Base-by-base conservation (phyloP, 108 stramenopile genomes). In the Stephanodiscus minutulus region DNA sequence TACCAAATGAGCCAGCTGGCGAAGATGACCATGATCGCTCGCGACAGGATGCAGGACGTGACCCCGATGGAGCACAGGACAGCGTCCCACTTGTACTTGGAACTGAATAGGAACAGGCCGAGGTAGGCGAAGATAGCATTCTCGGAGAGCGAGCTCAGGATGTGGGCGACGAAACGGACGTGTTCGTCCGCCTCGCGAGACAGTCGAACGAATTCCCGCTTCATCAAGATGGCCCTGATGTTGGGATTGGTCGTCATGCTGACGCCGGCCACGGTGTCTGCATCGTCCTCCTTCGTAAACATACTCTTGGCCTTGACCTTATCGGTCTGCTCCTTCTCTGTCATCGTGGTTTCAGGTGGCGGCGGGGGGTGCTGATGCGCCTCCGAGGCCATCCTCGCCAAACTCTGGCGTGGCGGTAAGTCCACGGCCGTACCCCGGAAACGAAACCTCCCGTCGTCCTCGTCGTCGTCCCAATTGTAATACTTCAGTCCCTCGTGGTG, bases 51-150 rank as follows among this genome's bases (percentile, higher is more conserved):
- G 47, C 88, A 88, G 18, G 79, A 83, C 12, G 83, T 65, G 21
- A 91, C 74, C 18, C 86, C 90, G 22, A 86, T 82, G 6, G 83
- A 53, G 55, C 71, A 86, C 10, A 93, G 82, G 35, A 82, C 61
- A 6, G 81, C 56, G 61, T 92, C 78, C 89, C 87, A 91, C 9
- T 73, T 64, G 58, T 92, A 89, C 28, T 82, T 84, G 44, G 82
- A 85, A 66, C 82, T 88, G 73, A 93, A 95, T 24, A 95, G 70
- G 63, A 95, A 95, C 8, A 91, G 74, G 6, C 94, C 94, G 25
- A 95, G 88, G 64, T 95, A 95, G 11, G 89, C 91, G 74, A 95
- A 95, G 35, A 95, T 93, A 17, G 89, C 87, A 44, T 86, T 95
- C 43, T 95, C 94, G 53, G 88, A 85, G 39, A 92, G 62, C 15